Evolutionary conservation across 139 green algal species (phyloP).

Genomic region (Trebouxia sp.): DNA sequence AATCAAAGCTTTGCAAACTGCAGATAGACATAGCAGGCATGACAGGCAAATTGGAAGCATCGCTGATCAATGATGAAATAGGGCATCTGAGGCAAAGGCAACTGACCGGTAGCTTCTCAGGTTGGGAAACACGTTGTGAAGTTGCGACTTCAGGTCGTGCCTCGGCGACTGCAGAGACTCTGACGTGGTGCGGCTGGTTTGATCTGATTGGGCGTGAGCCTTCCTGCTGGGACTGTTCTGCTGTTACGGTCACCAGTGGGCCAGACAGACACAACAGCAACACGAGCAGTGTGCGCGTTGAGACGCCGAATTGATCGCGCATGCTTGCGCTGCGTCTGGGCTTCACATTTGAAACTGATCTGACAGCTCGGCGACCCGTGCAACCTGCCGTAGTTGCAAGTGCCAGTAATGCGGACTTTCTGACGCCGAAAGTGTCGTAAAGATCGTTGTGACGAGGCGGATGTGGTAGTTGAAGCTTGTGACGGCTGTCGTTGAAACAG

Average conservation of each 20-base stretch:
- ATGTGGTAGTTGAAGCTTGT: background rate
- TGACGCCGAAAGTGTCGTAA: background rate
- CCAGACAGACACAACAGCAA: background rate
- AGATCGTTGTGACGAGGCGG: background rate
- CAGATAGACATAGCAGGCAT: too few species aligned
- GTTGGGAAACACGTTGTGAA: background rate
- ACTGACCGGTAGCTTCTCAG: conserved; percentile 10
- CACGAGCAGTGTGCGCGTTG: background rate
- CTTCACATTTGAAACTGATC: background rate
- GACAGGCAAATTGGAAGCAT: too few species aligned
- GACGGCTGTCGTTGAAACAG: background rate
- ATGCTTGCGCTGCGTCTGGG: background rate
- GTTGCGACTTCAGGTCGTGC: too few species aligned
- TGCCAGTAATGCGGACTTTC: too few species aligned
- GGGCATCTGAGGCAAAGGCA: background rate
- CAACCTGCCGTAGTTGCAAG: too few species aligned
- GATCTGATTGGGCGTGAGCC: too few species aligned
- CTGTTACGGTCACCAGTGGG: background rate
- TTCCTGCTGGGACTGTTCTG: too few species aligned
- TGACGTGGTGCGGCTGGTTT: too few species aligned
- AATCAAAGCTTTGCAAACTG: too few species aligned
- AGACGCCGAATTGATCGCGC: background rate
- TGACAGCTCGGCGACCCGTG: background rate
- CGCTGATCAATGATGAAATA: background rate
- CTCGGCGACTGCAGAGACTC: background rate